Base-by-base conservation (phyloP, 192 early-diverging fungal species). In the Geranomyces michiganensis region DNA sequence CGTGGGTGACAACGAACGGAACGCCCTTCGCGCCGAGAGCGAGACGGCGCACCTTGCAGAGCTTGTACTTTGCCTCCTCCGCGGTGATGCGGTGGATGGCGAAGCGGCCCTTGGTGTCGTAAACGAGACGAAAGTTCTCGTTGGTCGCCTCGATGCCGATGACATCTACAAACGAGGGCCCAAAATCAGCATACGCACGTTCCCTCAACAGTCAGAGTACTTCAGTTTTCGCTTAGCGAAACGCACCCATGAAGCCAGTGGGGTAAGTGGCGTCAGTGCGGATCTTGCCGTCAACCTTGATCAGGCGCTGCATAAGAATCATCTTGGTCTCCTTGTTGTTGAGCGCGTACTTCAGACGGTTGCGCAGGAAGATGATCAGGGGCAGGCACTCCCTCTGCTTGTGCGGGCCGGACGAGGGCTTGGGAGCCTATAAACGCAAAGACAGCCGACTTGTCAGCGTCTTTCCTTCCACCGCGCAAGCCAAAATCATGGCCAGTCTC, bases 61-160 rank as follows among this genome's bases (percentile, higher is more conserved):
- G 88, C 90, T 99, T 99, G 94, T 98, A 99, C 79, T 95, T 92
- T 86, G 93, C 92, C 87, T 99, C 97, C 80, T 98, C 95, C 45
- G 87, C 92, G 63, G 91, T 93, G 83, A 99, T 98, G 82, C 95
- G 92, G 90, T 99, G 97, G 84, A 99, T 94, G 72, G 94, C 92
- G 90, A 97, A 99, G 75, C 96, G 95, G 71, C 97, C 97, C 92
- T 99, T 99, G 85, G 88, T 88, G 87, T 99, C 97, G 88, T 95
- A 98, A 82, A 99, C 87, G 69, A 99, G 90, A 83, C 97, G 96
- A 92, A 99, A 99, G 89, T 98, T 92, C 90, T 99, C 95, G 79
- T 93, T 93, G 76, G 96, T 97, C 90, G 91, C 91, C 78, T 95
- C 93, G 65, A 95, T 94, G 66, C 90, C 74, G 83, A 95, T 93